Percentiles rank a stretch among this genome's conserved stretches.
Conservation (phyloP, 2,329 filamentous ascomycete genomes). For the Capronia coronata region DNA sequence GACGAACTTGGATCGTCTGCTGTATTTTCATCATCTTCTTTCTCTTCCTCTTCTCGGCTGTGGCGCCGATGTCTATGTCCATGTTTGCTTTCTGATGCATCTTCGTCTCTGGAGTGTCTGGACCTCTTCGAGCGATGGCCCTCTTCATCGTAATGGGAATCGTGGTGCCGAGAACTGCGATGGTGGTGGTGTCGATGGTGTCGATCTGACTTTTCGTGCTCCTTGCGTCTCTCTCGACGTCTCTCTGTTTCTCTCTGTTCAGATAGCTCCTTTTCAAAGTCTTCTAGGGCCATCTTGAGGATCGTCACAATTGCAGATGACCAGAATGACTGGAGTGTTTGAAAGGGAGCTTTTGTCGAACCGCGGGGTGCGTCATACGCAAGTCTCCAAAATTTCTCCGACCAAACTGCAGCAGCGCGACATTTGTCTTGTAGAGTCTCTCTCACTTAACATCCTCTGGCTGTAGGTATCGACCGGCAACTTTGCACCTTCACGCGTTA, state of each 20-base stretch:
- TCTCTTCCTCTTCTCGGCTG: slow-evolving; percentile 7
- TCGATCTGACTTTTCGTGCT: slow-evolving; percentile 36
- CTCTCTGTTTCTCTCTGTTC: slow-evolving; percentile 35
- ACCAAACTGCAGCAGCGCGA: slow-evolving; percentile 2
- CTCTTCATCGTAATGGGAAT: slow-evolving; percentile 45
- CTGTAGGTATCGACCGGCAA: too few species aligned
- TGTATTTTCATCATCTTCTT: slow-evolving; percentile 29
- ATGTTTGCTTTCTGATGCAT: slow-evolving; percentile 32
- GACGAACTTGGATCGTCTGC: slow-evolving; percentile 32
- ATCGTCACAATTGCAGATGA: background rate
- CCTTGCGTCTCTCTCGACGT: slow-evolving; percentile 36
- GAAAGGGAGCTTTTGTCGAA: background rate
- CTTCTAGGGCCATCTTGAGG: slow-evolving; percentile 53
- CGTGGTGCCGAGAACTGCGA: slow-evolving; percentile 38
- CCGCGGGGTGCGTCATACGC: slow-evolving; percentile 12
- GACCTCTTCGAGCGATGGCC: slow-evolving; percentile 44
- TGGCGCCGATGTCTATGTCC: slow-evolving; percentile 26
- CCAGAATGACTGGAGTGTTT: background rate
- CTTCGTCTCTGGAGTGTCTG: slow-evolving; percentile 35
- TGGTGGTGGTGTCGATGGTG: slow-evolving; percentile 30
- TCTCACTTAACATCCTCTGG: background rate
- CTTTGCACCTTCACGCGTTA: background rate
- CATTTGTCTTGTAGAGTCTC: too few species aligned
- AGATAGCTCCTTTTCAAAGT: slow-evolving; percentile 72
- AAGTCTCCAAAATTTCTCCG: slow-evolving; percentile 14